Percentiles rank a stretch among this genome's conserved stretches.
These are phyloP conservation scores for Tubosaeta sp. DNA, from an alignment of 768 basidiomycete genomes.

Conservation along the genomic window DNA sequence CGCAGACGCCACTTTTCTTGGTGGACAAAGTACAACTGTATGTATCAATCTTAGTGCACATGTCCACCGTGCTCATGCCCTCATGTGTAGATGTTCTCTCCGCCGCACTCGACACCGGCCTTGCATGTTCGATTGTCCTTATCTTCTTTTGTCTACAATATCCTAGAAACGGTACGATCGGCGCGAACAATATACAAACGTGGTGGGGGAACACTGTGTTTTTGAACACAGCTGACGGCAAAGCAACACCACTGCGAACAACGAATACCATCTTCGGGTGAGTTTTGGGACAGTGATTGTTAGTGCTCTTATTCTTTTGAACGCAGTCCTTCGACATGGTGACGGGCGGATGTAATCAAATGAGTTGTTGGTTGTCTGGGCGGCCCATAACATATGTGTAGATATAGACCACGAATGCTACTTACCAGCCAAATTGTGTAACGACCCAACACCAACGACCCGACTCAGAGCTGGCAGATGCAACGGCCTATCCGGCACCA, in stretches of 20 bases:
- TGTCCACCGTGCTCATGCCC: neutral
- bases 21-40: slow-evolving; percentile 57
- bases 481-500: too few relatives aligned
- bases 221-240: slow-evolving; percentile 21
- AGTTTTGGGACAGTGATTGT: neutral
- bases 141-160: slow-evolving; percentile 64
- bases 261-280: slow-evolving; percentile 28
- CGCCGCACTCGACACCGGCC: slow-evolving; percentile 67
- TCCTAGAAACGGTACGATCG: slow-evolving; percentile 59
- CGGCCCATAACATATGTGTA: neutral
- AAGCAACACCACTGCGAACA: slow-evolving; percentile 6
- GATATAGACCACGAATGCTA: neutral
- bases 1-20: slow-evolving; percentile 61
- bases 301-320: neutral
- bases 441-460: too few relatives aligned
- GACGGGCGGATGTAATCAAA: neutral
- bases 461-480: too few relatives aligned
- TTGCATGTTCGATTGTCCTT: slow-evolving; percentile 53
- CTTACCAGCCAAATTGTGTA: too few relatives aligned
- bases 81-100: slow-evolving; percentile 52
- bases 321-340: slow-evolving; percentile 17
- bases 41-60: slow-evolving; percentile 11
- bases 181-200: slow-evolving; percentile 42
- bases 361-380: neutral
- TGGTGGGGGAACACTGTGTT: slow-evolving; percentile 59